These are phyloP conservation scores for Phytophthora citricola DNA, from an alignment of 352 stramenopile species.

Conservation along the genomic window DNA sequence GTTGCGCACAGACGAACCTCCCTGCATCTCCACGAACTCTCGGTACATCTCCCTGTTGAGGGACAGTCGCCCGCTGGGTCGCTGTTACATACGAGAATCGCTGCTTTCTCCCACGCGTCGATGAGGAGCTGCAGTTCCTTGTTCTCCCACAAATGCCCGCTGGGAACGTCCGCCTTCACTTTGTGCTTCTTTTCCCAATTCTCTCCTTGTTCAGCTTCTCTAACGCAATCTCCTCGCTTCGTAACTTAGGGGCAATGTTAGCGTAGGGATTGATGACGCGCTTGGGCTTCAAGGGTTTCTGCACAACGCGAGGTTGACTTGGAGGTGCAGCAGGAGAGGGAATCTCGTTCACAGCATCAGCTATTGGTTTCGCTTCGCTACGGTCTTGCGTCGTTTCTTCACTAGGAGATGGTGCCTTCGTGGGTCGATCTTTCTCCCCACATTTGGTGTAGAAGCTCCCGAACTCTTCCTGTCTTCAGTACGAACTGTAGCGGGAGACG, in stretches of 20 bases:
- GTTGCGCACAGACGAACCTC: slow-evolving; percentile 41
- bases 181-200: slow-evolving; percentile 33
- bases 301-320: background rate
- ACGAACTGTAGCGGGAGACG: no score
- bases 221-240: background rate
- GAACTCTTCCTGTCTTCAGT: no score
- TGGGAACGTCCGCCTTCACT: slow-evolving; percentile 27
- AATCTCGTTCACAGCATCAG: background rate
- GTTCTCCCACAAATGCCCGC: slow-evolving; percentile 41
- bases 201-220: background rate
- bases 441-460: background rate
- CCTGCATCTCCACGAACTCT: slow-evolving; percentile 44
- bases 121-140: slow-evolving; percentile 39
- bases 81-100: slow-evolving; percentile 34
- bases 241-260: background rate
- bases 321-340: background rate
- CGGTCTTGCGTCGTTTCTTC: background rate
- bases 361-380: background rate
- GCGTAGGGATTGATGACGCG: background rate
- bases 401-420: slow-evolving; percentile 1
- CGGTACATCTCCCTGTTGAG: slow-evolving; percentile 48
- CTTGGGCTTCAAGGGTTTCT: background rate
- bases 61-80: slow-evolving; percentile 22
- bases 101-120: slow-evolving; percentile 47
- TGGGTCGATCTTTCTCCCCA: background rate